phyloP scores from a whole-genome alignment of 345 rosid species.

The Eucalyptus cladocalyx region DNA sequence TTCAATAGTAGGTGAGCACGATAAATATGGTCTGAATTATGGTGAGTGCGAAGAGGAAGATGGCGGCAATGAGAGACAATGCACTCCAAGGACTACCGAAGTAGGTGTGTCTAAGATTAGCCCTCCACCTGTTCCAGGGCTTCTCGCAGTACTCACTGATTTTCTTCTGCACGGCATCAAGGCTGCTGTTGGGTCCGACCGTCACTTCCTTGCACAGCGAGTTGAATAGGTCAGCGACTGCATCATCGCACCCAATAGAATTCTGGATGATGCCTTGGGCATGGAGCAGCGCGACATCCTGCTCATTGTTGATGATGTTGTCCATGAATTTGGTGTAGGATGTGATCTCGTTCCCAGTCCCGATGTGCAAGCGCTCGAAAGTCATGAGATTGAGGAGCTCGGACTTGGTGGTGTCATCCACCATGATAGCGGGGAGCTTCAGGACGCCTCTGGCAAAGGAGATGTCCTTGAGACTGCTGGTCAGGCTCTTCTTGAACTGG shows the following conservation, averaged over 20 bases:
- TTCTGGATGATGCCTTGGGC: constrained; percentile 27
- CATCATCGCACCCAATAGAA: constrained; percentile 28
- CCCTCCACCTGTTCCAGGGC: constrained; percentile 24
- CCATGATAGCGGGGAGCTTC: background rate
- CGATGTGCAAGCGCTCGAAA: constrained; percentile 10
- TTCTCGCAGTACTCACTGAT: constrained; percentile 17
- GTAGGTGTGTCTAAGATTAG: no score
- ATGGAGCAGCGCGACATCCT: constrained; percentile 28
- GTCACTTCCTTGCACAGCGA: constrained; percentile 17
- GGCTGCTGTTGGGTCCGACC: constrained; percentile 6
- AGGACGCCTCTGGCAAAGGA: background rate
- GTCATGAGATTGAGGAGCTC: background rate
- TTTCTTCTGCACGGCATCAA: constrained; percentile 4
- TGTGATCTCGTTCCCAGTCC: constrained; percentile 25
- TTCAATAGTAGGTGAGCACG: no score
- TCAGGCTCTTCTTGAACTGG: background rate
- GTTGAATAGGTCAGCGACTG: constrained; percentile 28
- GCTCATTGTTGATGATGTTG: constrained; percentile 20
- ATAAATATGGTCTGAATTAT: no score
- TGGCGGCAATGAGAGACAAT: no score
- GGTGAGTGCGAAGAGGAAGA: no score
- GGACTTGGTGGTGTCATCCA: background rate
- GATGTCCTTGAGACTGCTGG: background rate
- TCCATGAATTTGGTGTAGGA: constrained; percentile 31
- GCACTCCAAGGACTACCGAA: no score